Conservation (phyloP, 2,329 filamentous ascomycete genomes). For the Calonectria pauciramosa region DNA sequence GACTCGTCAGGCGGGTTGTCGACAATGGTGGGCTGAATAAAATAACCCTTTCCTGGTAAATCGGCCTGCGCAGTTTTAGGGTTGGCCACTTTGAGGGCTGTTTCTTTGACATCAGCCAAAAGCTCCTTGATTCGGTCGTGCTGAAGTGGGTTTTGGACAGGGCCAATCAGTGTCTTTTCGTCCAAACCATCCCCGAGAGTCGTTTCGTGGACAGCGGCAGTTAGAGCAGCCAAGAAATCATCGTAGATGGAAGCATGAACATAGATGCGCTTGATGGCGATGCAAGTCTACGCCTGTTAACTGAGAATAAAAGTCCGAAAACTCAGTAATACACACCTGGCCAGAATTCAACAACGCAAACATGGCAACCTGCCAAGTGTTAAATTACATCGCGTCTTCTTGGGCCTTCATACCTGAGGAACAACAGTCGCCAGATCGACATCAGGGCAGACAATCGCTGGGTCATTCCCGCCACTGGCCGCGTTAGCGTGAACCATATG, state of each 20-base stretch:
- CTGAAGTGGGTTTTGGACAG: slow-evolving; percentile 74
- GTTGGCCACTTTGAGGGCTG: not conserved
- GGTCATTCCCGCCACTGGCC: not conserved
- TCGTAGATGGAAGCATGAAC: slow-evolving; percentile 66
- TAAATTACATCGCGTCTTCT: not conserved
- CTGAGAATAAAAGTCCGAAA: not conserved
- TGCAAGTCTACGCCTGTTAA: slow-evolving; percentile 22
- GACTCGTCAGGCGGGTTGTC: slow-evolving; percentile 5
- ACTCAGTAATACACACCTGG: slow-evolving; percentile 15
- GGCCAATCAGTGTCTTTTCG: slow-evolving; percentile 52
- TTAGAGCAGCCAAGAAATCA: not conserved
- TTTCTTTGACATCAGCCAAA: not conserved
- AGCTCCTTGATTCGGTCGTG: slow-evolving; percentile 44
- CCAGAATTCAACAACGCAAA: slow-evolving; percentile 53
- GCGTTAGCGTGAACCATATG: not conserved
- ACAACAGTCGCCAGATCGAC: not conserved
- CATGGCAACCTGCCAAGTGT: not conserved
- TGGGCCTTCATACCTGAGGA: not conserved
- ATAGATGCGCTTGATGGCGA: slow-evolving; percentile 67
- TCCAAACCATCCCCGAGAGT: not conserved
- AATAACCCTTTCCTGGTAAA: not conserved
- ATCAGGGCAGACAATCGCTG: not conserved
- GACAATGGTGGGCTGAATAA: slow-evolving; percentile 8
- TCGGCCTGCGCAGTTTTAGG: not conserved
- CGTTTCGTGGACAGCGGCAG: not conserved